Base-by-base conservation (phyloP, 73 alveolate genomes). In the Symbiodinium natans region DNA sequence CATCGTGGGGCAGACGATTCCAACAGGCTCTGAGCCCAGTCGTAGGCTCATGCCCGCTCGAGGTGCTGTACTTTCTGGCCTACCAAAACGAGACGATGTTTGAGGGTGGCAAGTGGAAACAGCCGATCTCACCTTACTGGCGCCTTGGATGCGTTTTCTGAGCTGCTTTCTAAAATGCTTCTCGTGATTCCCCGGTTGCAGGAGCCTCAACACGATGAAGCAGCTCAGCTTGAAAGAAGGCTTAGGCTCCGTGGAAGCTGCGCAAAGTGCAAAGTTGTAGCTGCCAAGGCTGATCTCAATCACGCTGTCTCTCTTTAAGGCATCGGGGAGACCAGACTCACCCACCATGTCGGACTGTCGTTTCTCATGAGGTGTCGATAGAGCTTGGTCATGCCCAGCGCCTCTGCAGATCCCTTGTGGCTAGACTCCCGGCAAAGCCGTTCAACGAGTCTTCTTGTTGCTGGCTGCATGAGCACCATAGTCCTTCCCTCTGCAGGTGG, bases 41-140 rank as follows among this genome's bases (percentile, higher is more conserved):
- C n/a, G n/a, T n/a, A n/a, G n/a, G n/a, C n/a, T n/a, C n/a, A n/a
- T 21, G 9, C 34, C 3, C 2, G 8, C 31, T 21, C 25, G 71
- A 88, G 95, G 95, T 88, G 85, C 86, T 88, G 40, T 88, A 88
- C 74, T 88, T 88, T 54, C 68, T 88, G 33, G 95, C 95, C 36
- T 88, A 56, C 95, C 86, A 56, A 86, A 88, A 88, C 46, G 95
- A 88, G 77, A 88, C 73, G 34, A 88, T 88, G 95, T 88, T 88
- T 46, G 95, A 88, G 86, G 95, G 41, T 39, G 95, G 95, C 86
- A 88, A 88, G 86, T 88, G 95, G 95, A 88, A 88, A 33, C 95
- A 88, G 42, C 95, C 95, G 29, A 88, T 88, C 41, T 88, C 95
- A 10, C 86, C 95, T 7, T 88, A 88, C 95, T 56, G 95, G 95